Base-by-base conservation (phyloP, 169 alveolate genomes). In the Cryptosporidium bovis region DNA sequence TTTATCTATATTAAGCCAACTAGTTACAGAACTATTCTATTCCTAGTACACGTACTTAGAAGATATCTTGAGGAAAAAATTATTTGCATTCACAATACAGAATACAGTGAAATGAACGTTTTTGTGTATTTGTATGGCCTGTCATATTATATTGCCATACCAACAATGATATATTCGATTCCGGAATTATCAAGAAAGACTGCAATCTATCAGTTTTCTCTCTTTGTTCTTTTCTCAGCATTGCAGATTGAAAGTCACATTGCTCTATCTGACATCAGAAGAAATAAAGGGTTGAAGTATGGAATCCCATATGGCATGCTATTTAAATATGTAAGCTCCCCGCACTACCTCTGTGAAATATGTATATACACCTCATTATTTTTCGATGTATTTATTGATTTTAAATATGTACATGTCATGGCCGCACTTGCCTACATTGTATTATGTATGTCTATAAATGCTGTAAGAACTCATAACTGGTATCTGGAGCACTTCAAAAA, bases 361-460 rank as follows among this genome's bases (percentile, higher is more conserved):
- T 68, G 87, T 10, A 77, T 77, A 33, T 77, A 77, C 40, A 13
- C 40, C 27, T 60, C 87, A 40, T 40, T 77, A 0, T 60, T 77
- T 36, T 6, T 20, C 20, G 87, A 77, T 77, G 16, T 60, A 18
- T 13, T 55, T 27, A 33, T 51, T 53, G 16, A 56, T 27, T 16
- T 20, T 16, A 44, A 60, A 0, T n/a, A 20, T 36, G 5, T 56
- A n/a, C 48, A 62, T 24, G 64, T 77, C 13, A 8, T 3, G 18
- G 16, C 50, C 16, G 87, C 87, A 44, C 20, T 77, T 27, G 29
- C 44, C 44, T 77, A 77, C 31, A 27, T 77, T 4, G 27, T 62
- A 4, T n/a, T 27, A n/a, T 77, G 87, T 62, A 77, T 77, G 87
- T 60, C 24, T 77, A 24, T 77, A 18, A 77, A 77, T 77, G 87